Percentiles rank a stretch among this genome's conserved stretches.
Evolutionary conservation across 208 protist genomes (phyloP).

Genomic region (Chromosphaera perkinsii): DNA sequence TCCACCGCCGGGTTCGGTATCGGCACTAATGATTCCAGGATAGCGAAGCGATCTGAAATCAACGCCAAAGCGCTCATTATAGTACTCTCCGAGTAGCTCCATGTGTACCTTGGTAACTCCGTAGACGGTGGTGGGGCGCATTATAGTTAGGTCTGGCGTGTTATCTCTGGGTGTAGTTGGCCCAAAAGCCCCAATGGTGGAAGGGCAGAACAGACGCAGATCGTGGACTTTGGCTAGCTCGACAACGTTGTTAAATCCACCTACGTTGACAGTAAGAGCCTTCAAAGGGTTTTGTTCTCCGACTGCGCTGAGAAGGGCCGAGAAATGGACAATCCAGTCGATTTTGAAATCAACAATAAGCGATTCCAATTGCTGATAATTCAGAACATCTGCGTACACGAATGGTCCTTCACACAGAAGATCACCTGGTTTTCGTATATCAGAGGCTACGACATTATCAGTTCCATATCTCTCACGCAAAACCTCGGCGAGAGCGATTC

Average conservation of each 20-base stretch:
- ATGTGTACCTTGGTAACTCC: conserved; percentile 73
- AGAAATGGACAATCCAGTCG: conserved; percentile 66
- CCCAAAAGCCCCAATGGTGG: conserved; percentile 76
- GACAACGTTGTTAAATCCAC: conserved; percentile 65
- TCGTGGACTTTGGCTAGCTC: conserved; percentile 57
- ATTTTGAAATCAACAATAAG: conserved; percentile 61
- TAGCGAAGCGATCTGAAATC: conserved; percentile 79
- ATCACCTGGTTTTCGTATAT: too few relatives aligned
- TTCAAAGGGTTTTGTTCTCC: conserved; percentile 66
- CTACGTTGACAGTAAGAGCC: conserved; percentile 67
- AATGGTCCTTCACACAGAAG: too few relatives aligned
- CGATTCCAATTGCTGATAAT: conserved; percentile 29
- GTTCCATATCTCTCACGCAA: too few relatives aligned
- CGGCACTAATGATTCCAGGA: conserved; percentile 70
- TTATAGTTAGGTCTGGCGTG: conserved; percentile 70
- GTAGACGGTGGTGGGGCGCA: conserved; percentile 76
- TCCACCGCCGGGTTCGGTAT: conserved; percentile 61
- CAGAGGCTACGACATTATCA: too few relatives aligned
- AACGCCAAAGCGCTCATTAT: conserved; percentile 61
- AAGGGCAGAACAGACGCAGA: conserved; percentile 64
- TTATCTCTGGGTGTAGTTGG: conserved; percentile 9
- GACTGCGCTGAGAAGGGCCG: conserved; percentile 68
- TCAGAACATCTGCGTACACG: too few relatives aligned
- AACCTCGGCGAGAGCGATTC: too few relatives aligned
- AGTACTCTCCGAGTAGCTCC: conserved; percentile 78